A percentile compares a stretch with the other conserved stretches of the same genome.
These are phyloP conservation scores for Akanthomyces uredinophilus DNA, from an alignment of 2,329 filamentous ascomycete genomes.

Conservation along the genomic window DNA sequence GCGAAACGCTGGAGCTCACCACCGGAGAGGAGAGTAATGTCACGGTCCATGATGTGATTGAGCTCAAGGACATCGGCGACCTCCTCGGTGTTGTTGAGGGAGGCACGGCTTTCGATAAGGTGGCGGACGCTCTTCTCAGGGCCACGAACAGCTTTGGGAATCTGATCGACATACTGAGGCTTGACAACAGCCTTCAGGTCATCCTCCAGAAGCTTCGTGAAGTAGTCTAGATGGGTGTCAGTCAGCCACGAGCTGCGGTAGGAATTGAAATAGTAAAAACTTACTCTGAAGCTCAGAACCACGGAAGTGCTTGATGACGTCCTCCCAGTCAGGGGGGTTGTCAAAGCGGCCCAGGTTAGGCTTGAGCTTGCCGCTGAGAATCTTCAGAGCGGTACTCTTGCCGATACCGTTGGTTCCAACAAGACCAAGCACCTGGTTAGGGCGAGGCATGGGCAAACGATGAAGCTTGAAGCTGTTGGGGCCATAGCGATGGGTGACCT, in stretches of 20 bases:
- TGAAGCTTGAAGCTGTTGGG: constrained; percentile 99
- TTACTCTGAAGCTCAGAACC: constrained; percentile 94
- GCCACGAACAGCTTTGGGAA: constrained; percentile 84
- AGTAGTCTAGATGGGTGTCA: constrained; percentile 64
- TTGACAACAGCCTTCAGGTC: constrained; percentile 97
- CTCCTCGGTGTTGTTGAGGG: constrained; percentile 74
- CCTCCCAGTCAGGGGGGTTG: constrained; percentile 98
- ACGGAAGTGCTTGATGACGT: constrained; percentile 97
- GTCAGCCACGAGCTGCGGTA: background rate
- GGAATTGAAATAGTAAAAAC: constrained; percentile 26
- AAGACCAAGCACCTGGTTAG: constrained; percentile 90
- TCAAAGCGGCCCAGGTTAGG: constrained; percentile 93
- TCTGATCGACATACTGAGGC: constrained; percentile 98
- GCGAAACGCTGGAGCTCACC: constrained; percentile 98
- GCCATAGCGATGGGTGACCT: constrained; percentile 97
- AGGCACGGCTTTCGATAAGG: constrained; percentile 69
- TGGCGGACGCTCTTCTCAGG: constrained; percentile 72
- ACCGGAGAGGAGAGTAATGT: constrained; percentile 85
- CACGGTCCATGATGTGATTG: constrained; percentile 84
- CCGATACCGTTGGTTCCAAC: constrained; percentile 99
- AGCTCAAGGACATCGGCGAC: constrained; percentile 83
- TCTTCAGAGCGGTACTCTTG: constrained; percentile 99
- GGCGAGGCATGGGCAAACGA: constrained; percentile 89
- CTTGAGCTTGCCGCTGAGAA: constrained; percentile 97
- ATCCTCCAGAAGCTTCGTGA: constrained; percentile 96